Conservation (phyloP, 2,329 filamentous ascomycete species). For the Chaetomium sp. region DNA sequence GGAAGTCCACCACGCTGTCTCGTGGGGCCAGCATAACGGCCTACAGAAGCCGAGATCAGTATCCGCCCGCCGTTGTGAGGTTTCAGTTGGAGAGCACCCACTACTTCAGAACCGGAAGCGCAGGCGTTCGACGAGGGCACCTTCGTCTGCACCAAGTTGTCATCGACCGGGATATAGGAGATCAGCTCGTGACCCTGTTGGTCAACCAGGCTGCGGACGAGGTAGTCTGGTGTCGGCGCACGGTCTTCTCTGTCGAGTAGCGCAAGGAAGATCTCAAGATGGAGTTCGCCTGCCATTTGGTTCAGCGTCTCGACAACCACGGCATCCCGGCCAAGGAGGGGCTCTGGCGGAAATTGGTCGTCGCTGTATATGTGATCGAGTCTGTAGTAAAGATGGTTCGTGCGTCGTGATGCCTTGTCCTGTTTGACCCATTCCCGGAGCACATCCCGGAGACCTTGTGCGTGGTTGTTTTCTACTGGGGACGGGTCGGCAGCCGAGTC, state of each 20-base stretch:
- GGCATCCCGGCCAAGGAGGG: slow-evolving; percentile 11
- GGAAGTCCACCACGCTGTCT: slow-evolving; percentile 27
- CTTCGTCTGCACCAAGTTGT: slow-evolving; percentile 16
- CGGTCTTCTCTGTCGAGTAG: slow-evolving; percentile 20
- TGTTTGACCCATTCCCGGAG: slow-evolving; percentile 19
- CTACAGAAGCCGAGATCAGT: not conserved
- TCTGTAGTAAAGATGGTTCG: slow-evolving; percentile 23
- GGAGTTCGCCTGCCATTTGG: not conserved
- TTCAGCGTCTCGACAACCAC: slow-evolving; percentile 14
- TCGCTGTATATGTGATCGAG: slow-evolving; percentile 19
- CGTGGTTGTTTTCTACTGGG: not conserved
- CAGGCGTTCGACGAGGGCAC: not conserved
- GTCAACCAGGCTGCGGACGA: slow-evolving; percentile 18
- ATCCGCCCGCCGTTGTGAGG: not conserved
- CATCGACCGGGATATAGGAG: slow-evolving; percentile 16
- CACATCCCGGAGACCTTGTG: slow-evolving; percentile 6
- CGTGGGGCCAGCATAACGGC: slow-evolving; percentile 27
- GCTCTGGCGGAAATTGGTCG: not conserved
- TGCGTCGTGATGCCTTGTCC: slow-evolving; percentile 18
- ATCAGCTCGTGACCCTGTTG: slow-evolving; percentile 8
- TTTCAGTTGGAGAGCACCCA: not conserved
- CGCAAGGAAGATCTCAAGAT: slow-evolving; percentile 23
- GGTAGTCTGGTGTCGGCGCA: slow-evolving; percentile 13
- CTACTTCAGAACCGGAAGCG: slow-evolving; percentile 11
- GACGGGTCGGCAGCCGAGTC: not conserved